Base-by-base conservation (phyloP, 129 eudicot species). In the Pittosporum tobira region DNA sequence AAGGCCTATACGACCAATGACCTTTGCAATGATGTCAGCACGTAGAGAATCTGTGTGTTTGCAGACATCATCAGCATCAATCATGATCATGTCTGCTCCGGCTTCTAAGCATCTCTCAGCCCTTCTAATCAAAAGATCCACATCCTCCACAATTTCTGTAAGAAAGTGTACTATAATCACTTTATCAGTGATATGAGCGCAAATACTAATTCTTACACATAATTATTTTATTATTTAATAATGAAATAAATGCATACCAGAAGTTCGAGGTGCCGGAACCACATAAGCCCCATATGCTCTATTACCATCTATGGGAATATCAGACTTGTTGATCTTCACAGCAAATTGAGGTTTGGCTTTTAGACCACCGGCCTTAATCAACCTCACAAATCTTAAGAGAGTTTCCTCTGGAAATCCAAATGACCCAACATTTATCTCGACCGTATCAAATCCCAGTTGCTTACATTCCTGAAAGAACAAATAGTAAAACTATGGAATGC, bases 101-200 rank as follows among this genome's bases (percentile, higher is more conserved):
- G 98, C 98, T 75, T 90, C 95, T 64, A 90, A 82, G 72, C 95
- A 90, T 78, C 98, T 82, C 71, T 90, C 98, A 3, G 98, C 94
- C 51, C 85, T 86, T 63, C 88, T 62, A 50, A 90, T 76, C 73
- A 90, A 66, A 19, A 83, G 70, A 75, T 86, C 81, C 18, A 86
- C 82, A 83, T 90, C 94, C 79, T 86, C 95, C 49, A 90, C 87
- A 42, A 78, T 60, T 61, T 90, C 95, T 90, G 68, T 27, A 27
- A 34, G 40, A 37, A 11, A 28, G 63, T 60, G 51, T 34, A 51
- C 22, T 1, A 26, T 0, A 28, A n/a, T 50, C 29, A 22, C 6
- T 9, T 0, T 54, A n/a, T 50, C 29, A 22, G n/a, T 9, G 2
- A 8, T 48, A 50, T 50, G 56, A 11, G 52, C 52, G 36, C 43